Base-by-base conservation (phyloP, 495 filamentous ascomycete species). In the Tetracladium marchalianum region DNA sequence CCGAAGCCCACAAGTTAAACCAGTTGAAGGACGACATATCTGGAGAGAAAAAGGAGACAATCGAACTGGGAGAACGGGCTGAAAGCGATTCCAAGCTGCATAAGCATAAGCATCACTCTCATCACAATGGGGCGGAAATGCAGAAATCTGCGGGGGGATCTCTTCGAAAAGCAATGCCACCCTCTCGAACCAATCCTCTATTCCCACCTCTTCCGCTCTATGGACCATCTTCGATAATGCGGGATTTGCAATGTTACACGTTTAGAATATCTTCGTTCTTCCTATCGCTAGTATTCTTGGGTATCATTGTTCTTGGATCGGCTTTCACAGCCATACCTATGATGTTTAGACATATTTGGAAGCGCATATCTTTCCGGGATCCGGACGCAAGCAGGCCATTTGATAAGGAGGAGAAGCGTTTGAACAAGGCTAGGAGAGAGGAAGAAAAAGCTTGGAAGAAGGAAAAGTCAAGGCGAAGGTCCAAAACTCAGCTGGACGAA, bases 161-260 rank as follows among this genome's bases (percentile, higher is more conserved):
- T 10, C 52, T 74, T 5, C 56, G 55, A 39, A 60, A 49, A 47
- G 46, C 66, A n/a, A 70, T 71, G 56, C 79, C 80, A 0, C 75
- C 81, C 1, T 74, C 77, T 4, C 68, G 75, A 55, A 87, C 81
- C 6, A 81, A 94, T 57, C 89, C 90, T 7, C 64, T 95, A 1
- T 97, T 97, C 55, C 90, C 90, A 10, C 84, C 87, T 8, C 62
- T 97, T 11, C 90, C 90, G 0, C 65, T 86, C 2, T 95, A 95
- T 51, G 85, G 84, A 0, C 81, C 88, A 0, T 81, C 88, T 0
- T 79, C 83, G 2, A 17, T 71, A 1, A 45, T 82, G 19, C 66
- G 81, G 34, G 69, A 76, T 31, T 19, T 88, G n/a, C 82, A 87
- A 48, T 83, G 73, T 57, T 62, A 67, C 22, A 56, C 62, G 6